Base-by-base conservation (phyloP, 1,284 basidiomycete species). In the Cutaneotrichosporon sp. region DNA sequence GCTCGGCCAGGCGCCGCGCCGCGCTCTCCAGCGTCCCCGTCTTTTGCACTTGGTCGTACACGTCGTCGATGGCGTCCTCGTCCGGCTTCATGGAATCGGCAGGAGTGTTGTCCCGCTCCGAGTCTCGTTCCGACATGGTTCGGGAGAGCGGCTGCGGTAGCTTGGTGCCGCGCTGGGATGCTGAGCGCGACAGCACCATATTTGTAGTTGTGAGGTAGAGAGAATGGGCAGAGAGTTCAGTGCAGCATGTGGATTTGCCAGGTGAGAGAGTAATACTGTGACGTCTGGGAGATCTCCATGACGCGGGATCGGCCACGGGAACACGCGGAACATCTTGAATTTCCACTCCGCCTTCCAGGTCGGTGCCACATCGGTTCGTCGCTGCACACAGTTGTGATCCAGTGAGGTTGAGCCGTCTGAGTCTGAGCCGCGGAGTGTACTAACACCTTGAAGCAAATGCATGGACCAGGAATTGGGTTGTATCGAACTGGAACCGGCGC, bases 1-100 rank as follows among this genome's bases (percentile, higher is more conserved):
- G 46, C 26, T 39, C 50, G 20, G 49, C 55, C 8, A 72, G 61
- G 39, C 57, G 57, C 38, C 57, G 60, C 5, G 69, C 71, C 11
- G 71, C 71, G 2, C 59, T 56, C 25, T 63, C 59, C 5, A 72
- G 31, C 9, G 55, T 59, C 6, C 71, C 71, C 0, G 67, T 69
- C 9, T 57, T 54, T n/a, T 58, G 57, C 3, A 72, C 64, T 31
- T 67, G 59, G 12, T 42, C 38, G 49, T 62, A 64, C 3, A 72
- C 67, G 45, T 71, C 69, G 26, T 61, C 60, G 4, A 72, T 59
- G 2, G 71, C 71, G 10, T 55, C 49, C 17, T 64, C 62, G 61
- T 72, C 71, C 3, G 71, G 51, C 46, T 64, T 65, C 24, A 46
- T 31, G 3, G 68, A 63, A 57, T 72, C 71, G 16, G 57, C 51